phyloP scores from a whole-genome alignment of 352 stramenopile species.

The Globisporangium perplexum region DNA sequence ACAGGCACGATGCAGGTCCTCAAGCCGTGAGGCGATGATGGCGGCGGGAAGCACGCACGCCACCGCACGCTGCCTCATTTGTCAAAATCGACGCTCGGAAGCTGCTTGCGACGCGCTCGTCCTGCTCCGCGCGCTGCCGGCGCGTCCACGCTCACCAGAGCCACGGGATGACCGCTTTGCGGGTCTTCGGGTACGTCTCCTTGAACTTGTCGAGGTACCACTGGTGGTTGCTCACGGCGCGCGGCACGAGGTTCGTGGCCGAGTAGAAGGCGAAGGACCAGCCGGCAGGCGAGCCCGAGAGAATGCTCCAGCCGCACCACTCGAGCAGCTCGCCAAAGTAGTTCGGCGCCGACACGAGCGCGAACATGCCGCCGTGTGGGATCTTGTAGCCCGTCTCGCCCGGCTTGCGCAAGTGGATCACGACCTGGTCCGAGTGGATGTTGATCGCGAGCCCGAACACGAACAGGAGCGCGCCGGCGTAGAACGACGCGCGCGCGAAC shows the following conservation, averaged over 20 bases:
- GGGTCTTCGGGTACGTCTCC: slow-evolving; percentile 26
- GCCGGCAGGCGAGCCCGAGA: slow-evolving; percentile 48
- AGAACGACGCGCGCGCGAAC: slow-evolving; percentile 41
- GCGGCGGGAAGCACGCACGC: too few relatives aligned
- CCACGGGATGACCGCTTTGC: slow-evolving; percentile 32
- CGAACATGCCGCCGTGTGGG: slow-evolving; percentile 53
- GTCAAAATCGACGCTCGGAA: too few relatives aligned
- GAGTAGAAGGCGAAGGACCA: slow-evolving; percentile 46
- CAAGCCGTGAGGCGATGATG: too few relatives aligned
- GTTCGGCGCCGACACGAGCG: slow-evolving; percentile 70
- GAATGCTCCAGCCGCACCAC: slow-evolving; percentile 59
- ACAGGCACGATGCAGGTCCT: background rate
- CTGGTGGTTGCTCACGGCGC: slow-evolving; percentile 41
- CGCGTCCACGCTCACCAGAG: too few relatives aligned
- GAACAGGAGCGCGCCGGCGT: slow-evolving; percentile 44
- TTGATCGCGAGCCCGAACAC: slow-evolving; percentile 49
- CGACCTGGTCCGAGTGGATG: slow-evolving; percentile 58
- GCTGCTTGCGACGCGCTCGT: too few relatives aligned
- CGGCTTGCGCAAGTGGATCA: slow-evolving; percentile 58
- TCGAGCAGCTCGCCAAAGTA: slow-evolving; percentile 75
- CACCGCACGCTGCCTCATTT: too few relatives aligned
- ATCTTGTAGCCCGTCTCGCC: slow-evolving; percentile 57
- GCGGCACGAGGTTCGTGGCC: slow-evolving; percentile 39
- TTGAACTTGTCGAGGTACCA: slow-evolving; percentile 59
- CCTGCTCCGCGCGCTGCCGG: too few relatives aligned